Evolutionary conservation across 1,284 basidiomycete species (phyloP).

Genomic region (Cryptococcus sp.): DNA sequence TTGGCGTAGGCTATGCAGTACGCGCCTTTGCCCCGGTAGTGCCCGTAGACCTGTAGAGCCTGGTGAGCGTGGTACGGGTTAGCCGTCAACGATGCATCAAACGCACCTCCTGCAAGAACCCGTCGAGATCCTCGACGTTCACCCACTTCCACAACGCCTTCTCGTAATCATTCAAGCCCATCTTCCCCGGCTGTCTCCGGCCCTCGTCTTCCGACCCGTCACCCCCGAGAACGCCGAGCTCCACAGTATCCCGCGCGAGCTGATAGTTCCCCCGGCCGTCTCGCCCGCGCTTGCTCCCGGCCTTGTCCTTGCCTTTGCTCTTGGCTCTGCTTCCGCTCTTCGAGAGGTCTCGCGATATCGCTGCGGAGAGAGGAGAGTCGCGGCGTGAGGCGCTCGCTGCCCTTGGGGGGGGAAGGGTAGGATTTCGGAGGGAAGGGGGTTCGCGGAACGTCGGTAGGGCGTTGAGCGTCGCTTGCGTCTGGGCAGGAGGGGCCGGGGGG

Average conservation of each 20-base stretch:
- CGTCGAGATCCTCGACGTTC: conserved; percentile 93
- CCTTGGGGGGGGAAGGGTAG: conserved; percentile 10
- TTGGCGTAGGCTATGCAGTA: conserved; percentile 87
- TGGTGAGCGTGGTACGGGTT: conserved; percentile 8
- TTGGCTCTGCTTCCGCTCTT: conserved; percentile 7
- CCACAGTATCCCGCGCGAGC: conserved; percentile 9
- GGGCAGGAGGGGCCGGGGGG: conserved; percentile 20
- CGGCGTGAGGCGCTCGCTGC: too few relatives aligned
- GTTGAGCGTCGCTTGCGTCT: conserved; percentile 1
- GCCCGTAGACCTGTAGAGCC: conserved; percentile 62
- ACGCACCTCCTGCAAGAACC: conserved; percentile 82
- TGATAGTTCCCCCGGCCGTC: conserved; percentile 11
- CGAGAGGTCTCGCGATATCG: too few relatives aligned
- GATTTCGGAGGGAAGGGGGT: conserved; percentile 17
- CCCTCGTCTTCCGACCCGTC: conserved; percentile 44
- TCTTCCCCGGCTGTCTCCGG: conserved; percentile 16
- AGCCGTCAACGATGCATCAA: background rate
- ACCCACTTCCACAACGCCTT: conserved; percentile 97
- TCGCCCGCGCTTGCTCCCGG: conserved; percentile 21
- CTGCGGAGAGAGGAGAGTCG: too few relatives aligned
- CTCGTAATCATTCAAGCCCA: conserved; percentile 75
- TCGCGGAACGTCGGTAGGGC: conserved; percentile 25
- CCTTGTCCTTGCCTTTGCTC: conserved; percentile 31
- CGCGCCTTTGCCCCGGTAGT: conserved; percentile 94
- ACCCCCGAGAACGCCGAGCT: conserved; percentile 55